Evolutionary conservation across 2,329 filamentous ascomycete species (phyloP).

Genomic region (Paraconiothyrium sp.): DNA sequence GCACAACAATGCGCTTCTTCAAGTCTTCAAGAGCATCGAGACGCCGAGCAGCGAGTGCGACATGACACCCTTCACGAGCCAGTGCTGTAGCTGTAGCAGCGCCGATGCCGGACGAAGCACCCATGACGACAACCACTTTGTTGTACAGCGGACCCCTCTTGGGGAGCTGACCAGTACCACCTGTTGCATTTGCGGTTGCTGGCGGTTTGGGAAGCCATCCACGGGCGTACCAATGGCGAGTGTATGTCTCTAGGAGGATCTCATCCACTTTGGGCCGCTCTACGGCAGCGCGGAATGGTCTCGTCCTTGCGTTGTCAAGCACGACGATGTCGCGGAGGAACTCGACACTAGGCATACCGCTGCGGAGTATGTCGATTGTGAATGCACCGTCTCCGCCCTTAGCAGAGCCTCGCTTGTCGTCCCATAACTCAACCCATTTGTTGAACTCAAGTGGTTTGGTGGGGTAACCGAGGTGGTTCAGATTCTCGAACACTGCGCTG

Average conservation of each 20-base stretch:
- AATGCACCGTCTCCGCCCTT: conserved; percentile 76
- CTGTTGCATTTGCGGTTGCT: conserved; percentile 57
- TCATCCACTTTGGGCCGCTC: conserved; percentile 74
- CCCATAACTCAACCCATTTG: conserved; percentile 79
- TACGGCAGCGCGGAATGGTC: conserved; percentile 66
- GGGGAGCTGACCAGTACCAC: conserved; percentile 56
- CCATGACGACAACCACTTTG: conserved; percentile 78
- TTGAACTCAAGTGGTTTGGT: conserved; percentile 74
- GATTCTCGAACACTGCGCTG: conserved; percentile 69
- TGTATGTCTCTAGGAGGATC: conserved; percentile 78
- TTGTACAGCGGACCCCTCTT: conserved; percentile 70
- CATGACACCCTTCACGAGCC: conserved; percentile 74
- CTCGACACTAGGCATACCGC: conserved; percentile 80
- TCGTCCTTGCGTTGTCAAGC: conserved; percentile 75
- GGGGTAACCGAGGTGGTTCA: conserved; percentile 74
- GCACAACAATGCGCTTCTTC: conserved; percentile 66
- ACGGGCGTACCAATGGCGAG: conserved; percentile 80
- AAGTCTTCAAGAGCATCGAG: conserved; percentile 73
- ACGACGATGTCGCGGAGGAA: conserved; percentile 76
- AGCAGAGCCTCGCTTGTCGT: conserved; percentile 70
- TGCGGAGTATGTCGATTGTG: conserved; percentile 80
- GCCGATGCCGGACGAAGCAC: conserved; percentile 81
- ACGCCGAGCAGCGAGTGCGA: conserved; percentile 77
- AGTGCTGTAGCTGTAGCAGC: conserved; percentile 76
- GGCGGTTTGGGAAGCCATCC: conserved; percentile 77